Conservation (phyloP, 495 filamentous ascomycete species). For the Lasiosphaeria miniovina region DNA sequence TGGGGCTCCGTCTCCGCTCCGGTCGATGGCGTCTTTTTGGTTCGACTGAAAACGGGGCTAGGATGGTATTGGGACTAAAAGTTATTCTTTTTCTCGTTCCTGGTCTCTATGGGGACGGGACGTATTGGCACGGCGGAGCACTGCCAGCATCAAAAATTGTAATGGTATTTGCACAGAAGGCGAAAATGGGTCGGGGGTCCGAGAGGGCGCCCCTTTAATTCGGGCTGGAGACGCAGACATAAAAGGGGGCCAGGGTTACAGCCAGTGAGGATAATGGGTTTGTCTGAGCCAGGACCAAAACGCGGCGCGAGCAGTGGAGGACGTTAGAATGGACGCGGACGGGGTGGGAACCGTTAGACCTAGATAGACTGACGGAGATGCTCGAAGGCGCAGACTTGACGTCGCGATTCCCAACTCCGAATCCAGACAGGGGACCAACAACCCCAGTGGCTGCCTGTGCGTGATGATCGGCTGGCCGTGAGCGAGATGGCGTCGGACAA, state of each 20-base stretch:
- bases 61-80: constrained; percentile 10
- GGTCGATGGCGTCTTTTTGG: constrained; percentile 8
- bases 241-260: neutral
- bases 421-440: too few relatives aligned
- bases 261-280: neutral
- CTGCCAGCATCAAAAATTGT: constrained; percentile 2
- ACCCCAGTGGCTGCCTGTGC: too few relatives aligned
- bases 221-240: constrained; percentile 5
- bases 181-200: constrained; percentile 1
- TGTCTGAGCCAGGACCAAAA: neutral
- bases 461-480: too few relatives aligned
- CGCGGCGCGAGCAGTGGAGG: neutral
- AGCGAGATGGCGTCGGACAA: too few relatives aligned
- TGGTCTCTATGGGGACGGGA: neutral
- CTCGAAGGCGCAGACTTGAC: constrained; percentile 4
- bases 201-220: neutral
- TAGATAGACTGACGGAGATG: constrained; percentile 30
- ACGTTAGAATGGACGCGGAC: constrained; percentile 17
- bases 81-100: constrained; percentile 14
- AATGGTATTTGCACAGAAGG: constrained; percentile 10
- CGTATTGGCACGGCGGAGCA: neutral
- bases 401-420: neutral
- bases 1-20: neutral
- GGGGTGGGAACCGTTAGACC: constrained; percentile 19
- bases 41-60: constrained; percentile 5